Percentiles rank a stretch among this genome's conserved stretches.
Evolutionary conservation across 1,284 basidiomycete species (phyloP).

Genomic region (Caloboletus inedulis): DNA sequence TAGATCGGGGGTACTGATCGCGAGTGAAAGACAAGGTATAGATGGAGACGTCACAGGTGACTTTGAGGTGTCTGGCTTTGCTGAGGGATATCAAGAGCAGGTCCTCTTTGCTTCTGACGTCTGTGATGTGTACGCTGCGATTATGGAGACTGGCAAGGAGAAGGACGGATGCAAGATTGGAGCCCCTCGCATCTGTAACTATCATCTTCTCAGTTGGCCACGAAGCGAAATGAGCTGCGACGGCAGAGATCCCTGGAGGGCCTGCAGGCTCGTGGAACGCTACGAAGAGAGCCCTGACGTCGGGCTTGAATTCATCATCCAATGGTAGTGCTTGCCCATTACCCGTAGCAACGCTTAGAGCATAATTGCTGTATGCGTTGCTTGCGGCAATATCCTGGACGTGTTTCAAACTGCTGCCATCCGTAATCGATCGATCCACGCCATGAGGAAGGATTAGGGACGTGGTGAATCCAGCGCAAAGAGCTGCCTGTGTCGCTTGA

Average conservation of each 20-base stretch:
- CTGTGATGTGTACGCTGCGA: constrained; percentile 91
- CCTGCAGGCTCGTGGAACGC: constrained; percentile 61
- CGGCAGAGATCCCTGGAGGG: constrained; percentile 52
- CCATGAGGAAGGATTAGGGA: constrained; percentile 77
- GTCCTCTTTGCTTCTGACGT: constrained; percentile 87
- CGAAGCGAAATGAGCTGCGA: constrained; percentile 85
- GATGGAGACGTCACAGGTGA: constrained; percentile 95
- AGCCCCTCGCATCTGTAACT: constrained; percentile 89
- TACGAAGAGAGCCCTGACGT: constrained; percentile 83
- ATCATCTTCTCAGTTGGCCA: constrained; percentile 94
- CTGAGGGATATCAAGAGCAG: constrained; percentile 89
- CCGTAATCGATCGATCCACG: constrained; percentile 58
- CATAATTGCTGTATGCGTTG: constrained; percentile 81
- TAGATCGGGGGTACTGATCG: constrained; percentile 68
- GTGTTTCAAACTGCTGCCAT: constrained; percentile 64
- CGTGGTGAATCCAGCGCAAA: constrained; percentile 87
- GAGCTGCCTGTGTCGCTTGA: constrained; percentile 73
- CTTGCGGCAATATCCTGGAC: constrained; percentile 64
- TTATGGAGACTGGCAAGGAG: constrained; percentile 90
- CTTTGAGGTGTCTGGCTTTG: constrained; percentile 92
- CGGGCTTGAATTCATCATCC: constrained; percentile 73
- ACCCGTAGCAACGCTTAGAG: constrained; percentile 76
- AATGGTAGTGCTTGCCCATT: constrained; percentile 63
- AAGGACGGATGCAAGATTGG: constrained; percentile 91
- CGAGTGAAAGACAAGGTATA: constrained; percentile 90